These are phyloP conservation scores for Neonectria neomacrospora DNA, from an alignment of 2,329 filamentous ascomycete genomes.

Conservation along the genomic window DNA sequence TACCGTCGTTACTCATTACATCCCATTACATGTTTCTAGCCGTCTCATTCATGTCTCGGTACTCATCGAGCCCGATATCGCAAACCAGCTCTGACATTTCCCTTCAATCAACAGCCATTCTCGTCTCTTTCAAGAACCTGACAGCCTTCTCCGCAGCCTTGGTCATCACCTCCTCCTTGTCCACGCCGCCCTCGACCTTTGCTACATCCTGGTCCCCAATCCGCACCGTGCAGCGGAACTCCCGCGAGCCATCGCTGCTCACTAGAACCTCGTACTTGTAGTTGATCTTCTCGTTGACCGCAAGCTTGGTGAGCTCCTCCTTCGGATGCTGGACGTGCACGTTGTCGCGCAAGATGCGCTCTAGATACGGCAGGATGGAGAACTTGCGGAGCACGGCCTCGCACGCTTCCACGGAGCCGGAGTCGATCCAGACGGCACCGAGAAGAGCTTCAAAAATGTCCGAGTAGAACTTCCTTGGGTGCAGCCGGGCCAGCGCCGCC, in stretches of 20 bases:
- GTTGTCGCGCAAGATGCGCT: slow-evolving; percentile 66
- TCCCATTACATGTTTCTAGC: background rate
- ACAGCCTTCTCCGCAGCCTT: slow-evolving; percentile 66
- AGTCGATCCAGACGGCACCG: slow-evolving; percentile 87
- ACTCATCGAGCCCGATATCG: too few species aligned
- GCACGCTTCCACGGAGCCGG: slow-evolving; percentile 70
- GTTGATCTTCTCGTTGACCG: slow-evolving; percentile 60
- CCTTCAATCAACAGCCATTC: slow-evolving; percentile 13
- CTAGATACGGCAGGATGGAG: slow-evolving; percentile 73
- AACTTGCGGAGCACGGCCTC: slow-evolving; percentile 68
- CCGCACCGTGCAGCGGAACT: slow-evolving; percentile 59
- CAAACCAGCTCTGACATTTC: too few species aligned
- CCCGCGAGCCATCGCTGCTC: slow-evolving; percentile 35
- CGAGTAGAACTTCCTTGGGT: slow-evolving; percentile 80
- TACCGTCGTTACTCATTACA: background rate
- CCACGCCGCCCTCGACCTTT: slow-evolving; percentile 58
- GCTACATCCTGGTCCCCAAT: slow-evolving; percentile 61
- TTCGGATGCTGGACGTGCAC: slow-evolving; percentile 74
- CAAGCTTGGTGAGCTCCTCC: slow-evolving; percentile 72
- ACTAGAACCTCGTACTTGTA: slow-evolving; percentile 58
- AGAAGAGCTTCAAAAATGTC: slow-evolving; percentile 85
- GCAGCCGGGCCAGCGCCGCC: slow-evolving; percentile 73
- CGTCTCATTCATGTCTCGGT: background rate
- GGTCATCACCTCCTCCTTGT: slow-evolving; percentile 63
- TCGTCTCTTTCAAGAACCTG: slow-evolving; percentile 45